A percentile compares a stretch with the other conserved stretches of the same genome.
Conservation (phyloP, 805 yeast species). For the Lipomyces chichibuensis region DNA sequence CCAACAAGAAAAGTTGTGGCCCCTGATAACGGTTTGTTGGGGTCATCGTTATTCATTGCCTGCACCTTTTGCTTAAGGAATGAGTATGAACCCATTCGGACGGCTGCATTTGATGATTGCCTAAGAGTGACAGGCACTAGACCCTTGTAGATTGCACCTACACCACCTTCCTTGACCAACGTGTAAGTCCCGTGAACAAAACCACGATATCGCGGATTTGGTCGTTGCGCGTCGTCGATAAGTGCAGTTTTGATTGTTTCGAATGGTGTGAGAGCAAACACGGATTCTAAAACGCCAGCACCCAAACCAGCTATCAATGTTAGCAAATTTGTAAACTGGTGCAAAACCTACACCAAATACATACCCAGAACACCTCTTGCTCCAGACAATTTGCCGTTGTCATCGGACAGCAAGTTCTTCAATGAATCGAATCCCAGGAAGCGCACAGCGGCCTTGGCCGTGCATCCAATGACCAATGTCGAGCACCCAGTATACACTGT, state of each 20-base stretch:
- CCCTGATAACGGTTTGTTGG: constrained; percentile 74
- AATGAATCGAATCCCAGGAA: constrained; percentile 91
- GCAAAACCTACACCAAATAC: not conserved
- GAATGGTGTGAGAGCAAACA: constrained; percentile 93
- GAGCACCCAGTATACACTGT: constrained; percentile 94
- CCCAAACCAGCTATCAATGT: constrained; percentile 78
- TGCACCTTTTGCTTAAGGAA: constrained; percentile 60
- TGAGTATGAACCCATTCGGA: constrained; percentile 89
- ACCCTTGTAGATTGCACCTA: constrained; percentile 85
- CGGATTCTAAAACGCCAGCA: constrained; percentile 90
- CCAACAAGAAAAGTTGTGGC: constrained; percentile 85
- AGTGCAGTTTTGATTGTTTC: constrained; percentile 95
- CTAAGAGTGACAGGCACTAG: constrained; percentile 90
- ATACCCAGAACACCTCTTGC: constrained; percentile 73
- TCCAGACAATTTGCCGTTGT: constrained; percentile 83
- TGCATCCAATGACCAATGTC: constrained; percentile 92
- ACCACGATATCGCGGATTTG: constrained; percentile 73
- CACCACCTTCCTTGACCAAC: constrained; percentile 74
- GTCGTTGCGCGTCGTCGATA: constrained; percentile 84
- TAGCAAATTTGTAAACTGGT: not conserved
- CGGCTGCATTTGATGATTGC: constrained; percentile 95
- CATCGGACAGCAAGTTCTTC: constrained; percentile 74
- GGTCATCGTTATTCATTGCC: constrained; percentile 45
- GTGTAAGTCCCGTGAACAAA: constrained; percentile 63
- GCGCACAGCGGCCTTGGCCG: constrained; percentile 94